Evolutionary conservation across 2,329 filamentous ascomycete genomes (phyloP), one percentile per base, ranked within the genome.

Genomic region (Colletotrichum shisoi): DNA sequence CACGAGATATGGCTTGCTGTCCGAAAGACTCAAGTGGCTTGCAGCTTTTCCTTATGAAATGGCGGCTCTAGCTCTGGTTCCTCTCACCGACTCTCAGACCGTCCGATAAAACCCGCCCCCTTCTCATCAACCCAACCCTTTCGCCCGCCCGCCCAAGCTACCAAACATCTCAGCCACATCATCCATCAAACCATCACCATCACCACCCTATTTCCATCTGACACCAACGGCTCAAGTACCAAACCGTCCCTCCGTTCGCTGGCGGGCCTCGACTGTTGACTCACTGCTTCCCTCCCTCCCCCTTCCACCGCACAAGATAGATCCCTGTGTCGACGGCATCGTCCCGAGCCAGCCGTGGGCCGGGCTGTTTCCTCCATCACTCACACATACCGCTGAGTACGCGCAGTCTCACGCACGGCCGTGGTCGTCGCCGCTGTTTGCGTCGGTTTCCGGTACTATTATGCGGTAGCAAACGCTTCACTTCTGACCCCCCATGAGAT

Each of bases 31-130:
- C 27, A 19, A 48, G n/a, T 37, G 56, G 24, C 24, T 7, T 21
- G 37, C 34, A 24, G 37, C 7, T 19, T 48, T 48, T 39, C 31
- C 31, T 0, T 34, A 9, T 34, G 31, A 34, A 34, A 8, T 9
- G 31, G 7, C 31, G 31, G 3, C n/a, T 12, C 3, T 39, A 12
- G 17, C 19, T 39, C 3, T 49, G 21, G 3, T 59, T 51, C 19
- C 42, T 21, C 34, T 51, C 21, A 42, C 31, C 39, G 57, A 58
- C 64, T 44, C 64, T 58, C 63, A 53, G 60, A 67, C 60, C 64
- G 48, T 63, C 60, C 24, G 40, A 49, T 54, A 12, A 39, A 48
- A 17, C 39, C 53, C 21, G 44, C 53, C 53, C 39, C 53, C 24
- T 24, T 39, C 45, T 48, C 54, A 58, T 40, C 62, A 19, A 31